Percentiles rank a stretch among this genome's conserved stretches.
These are phyloP conservation scores for Geum urbanum DNA, from an alignment of 306 rosid species.

Conservation along the genomic window DNA sequence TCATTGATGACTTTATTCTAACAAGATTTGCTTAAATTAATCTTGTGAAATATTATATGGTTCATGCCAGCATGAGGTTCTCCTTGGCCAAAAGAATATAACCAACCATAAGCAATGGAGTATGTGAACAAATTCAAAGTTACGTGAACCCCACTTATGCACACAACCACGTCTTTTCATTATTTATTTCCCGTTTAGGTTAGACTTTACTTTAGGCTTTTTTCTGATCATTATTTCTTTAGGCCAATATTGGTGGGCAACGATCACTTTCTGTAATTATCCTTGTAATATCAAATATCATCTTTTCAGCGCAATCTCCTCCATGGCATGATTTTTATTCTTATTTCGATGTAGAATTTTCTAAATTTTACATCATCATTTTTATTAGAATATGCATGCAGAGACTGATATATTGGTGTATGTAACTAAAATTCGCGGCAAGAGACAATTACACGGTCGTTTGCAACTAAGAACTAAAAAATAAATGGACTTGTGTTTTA, in stretches of 20 bases:
- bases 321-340: slow-evolving; percentile 22
- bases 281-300: not conserved
- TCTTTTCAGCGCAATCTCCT: slow-evolving; percentile 29
- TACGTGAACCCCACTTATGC: not conserved
- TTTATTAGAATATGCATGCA: too few relatives aligned
- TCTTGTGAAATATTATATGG: not conserved
- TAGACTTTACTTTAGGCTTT: slow-evolving; percentile 1
- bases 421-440: too few relatives aligned
- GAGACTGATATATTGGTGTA: too few relatives aligned
- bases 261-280: not conserved
- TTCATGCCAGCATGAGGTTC: not conserved
- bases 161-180: not conserved
- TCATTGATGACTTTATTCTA: not conserved
- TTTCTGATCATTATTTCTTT: not conserved
- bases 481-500: too few relatives aligned
- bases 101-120: not conserved
- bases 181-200: not conserved
- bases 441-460: too few relatives aligned
- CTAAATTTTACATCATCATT: too few relatives aligned
- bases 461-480: too few relatives aligned
- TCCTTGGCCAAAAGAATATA: not conserved
- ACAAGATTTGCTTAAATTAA: not conserved
- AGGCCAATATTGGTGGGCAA: not conserved
- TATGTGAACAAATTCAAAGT: not conserved
- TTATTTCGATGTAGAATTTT: too few relatives aligned